Conservation (phyloP, 495 filamentous ascomycete species). For the Elaphomyces granulatus region DNA sequence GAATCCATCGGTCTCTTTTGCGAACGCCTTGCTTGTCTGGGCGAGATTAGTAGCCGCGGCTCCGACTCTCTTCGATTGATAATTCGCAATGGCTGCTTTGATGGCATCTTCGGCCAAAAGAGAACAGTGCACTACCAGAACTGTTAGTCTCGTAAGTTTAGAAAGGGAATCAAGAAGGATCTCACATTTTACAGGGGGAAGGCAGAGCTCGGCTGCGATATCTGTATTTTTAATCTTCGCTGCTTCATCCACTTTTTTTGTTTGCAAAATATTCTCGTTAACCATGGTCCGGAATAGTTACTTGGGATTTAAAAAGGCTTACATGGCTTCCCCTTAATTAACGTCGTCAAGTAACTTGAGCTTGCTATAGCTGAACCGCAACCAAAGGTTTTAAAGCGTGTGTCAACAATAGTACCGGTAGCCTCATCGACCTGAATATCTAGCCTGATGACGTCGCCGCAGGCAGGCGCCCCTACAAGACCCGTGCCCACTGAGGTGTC, state of each 20-base stretch:
- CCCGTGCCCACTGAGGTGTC: constrained; percentile 89
- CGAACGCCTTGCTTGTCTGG: constrained; percentile 33
- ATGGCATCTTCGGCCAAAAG: constrained; percentile 99
- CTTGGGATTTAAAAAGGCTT: neutral
- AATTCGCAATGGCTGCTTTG: constrained; percentile 97
- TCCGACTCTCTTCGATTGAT: constrained; percentile 86
- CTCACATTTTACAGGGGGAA: constrained; percentile 84
- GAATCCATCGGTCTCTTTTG: constrained; percentile 3
- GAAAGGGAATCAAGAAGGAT: constrained; percentile 18
- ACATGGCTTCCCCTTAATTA: constrained; percentile 83
- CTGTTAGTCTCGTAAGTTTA: constrained; percentile 1
- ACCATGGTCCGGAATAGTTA: neutral
- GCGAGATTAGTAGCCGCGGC: constrained; percentile 50
- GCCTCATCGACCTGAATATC: constrained; percentile 93
- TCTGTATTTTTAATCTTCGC: constrained; percentile 87
- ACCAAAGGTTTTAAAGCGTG: constrained; percentile 97
- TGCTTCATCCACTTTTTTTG: constrained; percentile 57
- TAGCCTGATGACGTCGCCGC: constrained; percentile 59
- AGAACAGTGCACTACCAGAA: constrained; percentile 82
- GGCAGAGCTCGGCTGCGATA: constrained; percentile 90
- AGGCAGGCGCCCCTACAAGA: constrained; percentile 85
- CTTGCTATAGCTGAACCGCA: constrained; percentile 92
- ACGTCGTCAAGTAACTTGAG: constrained; percentile 78
- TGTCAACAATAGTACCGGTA: constrained; percentile 80
- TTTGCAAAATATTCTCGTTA: neutral